These are phyloP conservation scores for Parmelia sp. DNA, from an alignment of 495 filamentous ascomycete species.

Conservation along the genomic window DNA sequence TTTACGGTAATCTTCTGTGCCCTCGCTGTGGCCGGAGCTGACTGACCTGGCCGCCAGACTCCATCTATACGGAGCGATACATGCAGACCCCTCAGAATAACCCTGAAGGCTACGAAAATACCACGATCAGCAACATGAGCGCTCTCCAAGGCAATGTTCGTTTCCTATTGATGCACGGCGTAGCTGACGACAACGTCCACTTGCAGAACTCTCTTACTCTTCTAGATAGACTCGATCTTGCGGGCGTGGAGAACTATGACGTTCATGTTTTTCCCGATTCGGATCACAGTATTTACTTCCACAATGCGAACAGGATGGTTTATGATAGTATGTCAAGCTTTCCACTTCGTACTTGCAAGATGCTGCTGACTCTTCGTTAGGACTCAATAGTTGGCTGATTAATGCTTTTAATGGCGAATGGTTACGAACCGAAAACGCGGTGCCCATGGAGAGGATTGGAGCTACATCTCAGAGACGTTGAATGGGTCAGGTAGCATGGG, in stretches of 20 bases:
- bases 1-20: slow-evolving; percentile 52
- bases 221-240: slow-evolving; percentile 80
- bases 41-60: slow-evolving; percentile 48
- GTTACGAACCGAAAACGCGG: slow-evolving; percentile 63
- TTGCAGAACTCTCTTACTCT: slow-evolving; percentile 85
- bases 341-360: background rate
- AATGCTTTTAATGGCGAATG: slow-evolving; percentile 98
- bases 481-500: slow-evolving; percentile 1
- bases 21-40: background rate
- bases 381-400: slow-evolving; percentile 84
- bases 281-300: slow-evolving; percentile 92
- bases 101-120: slow-evolving; percentile 64
- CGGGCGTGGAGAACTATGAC: slow-evolving; percentile 86
- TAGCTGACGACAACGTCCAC: slow-evolving; percentile 95
- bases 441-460: slow-evolving; percentile 42
- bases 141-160: slow-evolving; percentile 68
- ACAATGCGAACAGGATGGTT: slow-evolving; percentile 86
- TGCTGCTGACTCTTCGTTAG: slow-evolving; percentile 37
- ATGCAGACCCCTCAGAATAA: slow-evolving; percentile 91
- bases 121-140: slow-evolving; percentile 63
- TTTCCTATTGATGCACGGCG: slow-evolving; percentile 91
- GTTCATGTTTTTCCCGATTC: slow-evolving; percentile 94
- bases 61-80: slow-evolving; percentile 91
- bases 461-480: slow-evolving; percentile 14
- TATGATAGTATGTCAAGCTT: slow-evolving; percentile 74